Evolutionary conservation across 2,329 filamentous ascomycete genomes (phyloP).

Genomic region (Pestalotiopsis sp.): DNA sequence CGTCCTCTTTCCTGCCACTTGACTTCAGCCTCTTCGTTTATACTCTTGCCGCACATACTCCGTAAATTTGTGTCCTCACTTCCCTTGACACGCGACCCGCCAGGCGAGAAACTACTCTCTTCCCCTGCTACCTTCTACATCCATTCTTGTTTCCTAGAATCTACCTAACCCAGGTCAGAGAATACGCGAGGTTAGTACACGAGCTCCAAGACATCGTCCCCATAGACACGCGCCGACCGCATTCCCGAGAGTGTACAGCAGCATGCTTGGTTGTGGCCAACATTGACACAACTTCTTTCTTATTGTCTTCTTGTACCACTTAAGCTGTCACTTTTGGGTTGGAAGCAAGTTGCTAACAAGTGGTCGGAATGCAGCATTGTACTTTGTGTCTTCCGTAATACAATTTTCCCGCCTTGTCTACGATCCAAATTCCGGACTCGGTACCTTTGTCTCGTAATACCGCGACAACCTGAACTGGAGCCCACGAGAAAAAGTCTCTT

Average conservation of each 20-base stretch:
- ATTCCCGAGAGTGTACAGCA: neutral
- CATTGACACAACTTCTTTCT: neutral
- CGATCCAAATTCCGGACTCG: neutral
- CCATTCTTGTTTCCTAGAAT: neutral
- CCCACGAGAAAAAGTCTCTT: neutral
- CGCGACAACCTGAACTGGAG: neutral
- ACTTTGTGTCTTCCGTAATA: neutral
- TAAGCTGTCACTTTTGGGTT: neutral
- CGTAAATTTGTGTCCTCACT: neutral
- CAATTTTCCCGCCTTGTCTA: neutral
- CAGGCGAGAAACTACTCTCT: neutral
- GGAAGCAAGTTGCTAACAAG: neutral
- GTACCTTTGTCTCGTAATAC: conserved; percentile 8
- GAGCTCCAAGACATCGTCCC: neutral
- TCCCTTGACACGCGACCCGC: neutral
- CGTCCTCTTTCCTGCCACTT: neutral
- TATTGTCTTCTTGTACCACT: neutral
- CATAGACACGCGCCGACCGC: neutral
- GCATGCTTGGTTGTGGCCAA: neutral
- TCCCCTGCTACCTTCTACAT: neutral
- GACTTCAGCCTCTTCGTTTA: neutral
- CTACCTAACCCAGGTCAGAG: neutral
- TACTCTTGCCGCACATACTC: neutral
- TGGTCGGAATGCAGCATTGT: conserved; percentile 7
- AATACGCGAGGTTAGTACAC: neutral